A percentile compares a stretch with the other conserved stretches of the same genome.
phyloP scores from a whole-genome alignment of 495 filamentous ascomycete genomes.

The Podospora conica region DNA sequence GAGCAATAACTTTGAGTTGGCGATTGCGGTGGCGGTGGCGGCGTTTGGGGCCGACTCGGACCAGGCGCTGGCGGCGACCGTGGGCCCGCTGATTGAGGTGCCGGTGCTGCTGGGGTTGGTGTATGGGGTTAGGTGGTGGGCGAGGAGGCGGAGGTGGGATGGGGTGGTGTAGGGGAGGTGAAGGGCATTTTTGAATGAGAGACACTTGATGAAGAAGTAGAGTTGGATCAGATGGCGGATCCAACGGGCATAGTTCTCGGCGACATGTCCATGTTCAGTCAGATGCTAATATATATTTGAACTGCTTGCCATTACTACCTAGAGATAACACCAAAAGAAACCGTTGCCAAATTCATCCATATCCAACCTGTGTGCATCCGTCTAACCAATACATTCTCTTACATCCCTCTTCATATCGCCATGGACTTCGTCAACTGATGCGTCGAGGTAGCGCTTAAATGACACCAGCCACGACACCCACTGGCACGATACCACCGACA shows the following conservation, averaged over 20 bases:
- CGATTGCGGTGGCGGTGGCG: constrained; percentile 86
- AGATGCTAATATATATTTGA: not conserved
- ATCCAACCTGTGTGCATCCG: not conserved
- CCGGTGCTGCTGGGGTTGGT: constrained; percentile 78
- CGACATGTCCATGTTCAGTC: not conserved
- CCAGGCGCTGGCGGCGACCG: constrained; percentile 83
- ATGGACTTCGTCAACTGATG: not conserved
- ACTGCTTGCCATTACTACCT: not conserved
- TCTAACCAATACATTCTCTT: not conserved
- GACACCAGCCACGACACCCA: not conserved
- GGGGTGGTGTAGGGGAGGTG: not conserved
- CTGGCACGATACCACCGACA: not conserved
- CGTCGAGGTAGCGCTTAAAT: not conserved
- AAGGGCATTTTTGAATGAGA: no score
- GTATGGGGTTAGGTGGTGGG: constrained; percentile 63
- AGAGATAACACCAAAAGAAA: not conserved
- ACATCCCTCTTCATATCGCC: not conserved
- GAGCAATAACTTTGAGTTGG: constrained; percentile 93
- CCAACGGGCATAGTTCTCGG: not conserved
- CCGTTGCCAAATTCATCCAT: not conserved
- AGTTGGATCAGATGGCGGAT: no score
- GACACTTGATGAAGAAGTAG: no score
- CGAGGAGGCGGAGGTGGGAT: constrained; percentile 49
- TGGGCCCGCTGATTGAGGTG: constrained; percentile 88
- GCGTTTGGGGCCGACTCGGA: constrained; percentile 74